Evolutionary conservation across 495 filamentous ascomycete genomes (phyloP).

Genomic region (Apiosordaria backusii): DNA sequence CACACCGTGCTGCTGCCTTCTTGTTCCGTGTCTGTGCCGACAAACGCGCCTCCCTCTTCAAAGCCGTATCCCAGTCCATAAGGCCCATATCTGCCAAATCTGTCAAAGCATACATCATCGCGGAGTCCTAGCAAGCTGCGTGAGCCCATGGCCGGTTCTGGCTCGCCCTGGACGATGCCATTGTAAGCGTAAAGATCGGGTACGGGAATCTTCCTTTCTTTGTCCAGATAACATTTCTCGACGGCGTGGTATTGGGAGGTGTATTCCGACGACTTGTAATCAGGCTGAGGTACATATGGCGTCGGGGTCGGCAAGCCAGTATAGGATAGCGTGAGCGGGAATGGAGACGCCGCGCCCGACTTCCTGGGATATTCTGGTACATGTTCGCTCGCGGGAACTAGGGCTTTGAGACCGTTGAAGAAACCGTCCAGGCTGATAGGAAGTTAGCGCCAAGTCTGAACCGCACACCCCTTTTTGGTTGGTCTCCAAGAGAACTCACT

Average conservation of each 20-base stretch:
- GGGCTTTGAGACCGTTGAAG: conserved; percentile 68
- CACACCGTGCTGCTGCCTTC: conserved; percentile 70
- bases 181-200: conserved; percentile 66
- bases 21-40: conserved; percentile 72
- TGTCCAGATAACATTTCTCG: conserved; percentile 72
- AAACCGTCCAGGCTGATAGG: conserved; percentile 61
- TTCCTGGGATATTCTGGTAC: conserved; percentile 68
- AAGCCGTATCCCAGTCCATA: conserved; percentile 84
- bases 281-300: conserved; percentile 64
- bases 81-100: conserved; percentile 83
- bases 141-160: conserved; percentile 76
- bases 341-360: conserved; percentile 31
- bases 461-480: neutral
- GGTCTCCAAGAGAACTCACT: conserved; percentile 32
- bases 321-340: conserved; percentile 31
- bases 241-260: conserved; percentile 57
- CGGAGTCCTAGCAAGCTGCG: conserved; percentile 72
- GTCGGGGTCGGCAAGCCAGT: conserved; percentile 50
- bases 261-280: conserved; percentile 60
- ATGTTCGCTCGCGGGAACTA: conserved; percentile 62
- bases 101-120: conserved; percentile 88
- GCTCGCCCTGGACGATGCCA: conserved; percentile 74
- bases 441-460: neutral
- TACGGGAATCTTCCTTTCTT: conserved; percentile 53
- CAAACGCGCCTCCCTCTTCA: conserved; percentile 69